Base-by-base conservation (phyloP, 257 asterid genomes). In the Solanum microdontum region DNA sequence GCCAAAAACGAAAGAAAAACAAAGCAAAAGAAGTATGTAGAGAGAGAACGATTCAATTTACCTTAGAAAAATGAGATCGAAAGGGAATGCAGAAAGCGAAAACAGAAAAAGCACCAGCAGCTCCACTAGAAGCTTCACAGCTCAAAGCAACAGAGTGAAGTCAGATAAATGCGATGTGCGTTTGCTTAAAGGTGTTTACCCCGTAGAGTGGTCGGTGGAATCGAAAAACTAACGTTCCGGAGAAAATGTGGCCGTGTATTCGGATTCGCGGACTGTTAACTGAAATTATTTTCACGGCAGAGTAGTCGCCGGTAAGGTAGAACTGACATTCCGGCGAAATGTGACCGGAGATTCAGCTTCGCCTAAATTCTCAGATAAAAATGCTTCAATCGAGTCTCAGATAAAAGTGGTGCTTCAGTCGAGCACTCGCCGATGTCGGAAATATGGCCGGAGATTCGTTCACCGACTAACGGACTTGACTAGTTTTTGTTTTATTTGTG, bases 401-500 rank as follows among this genome's bases (percentile, higher is more conserved):
- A 24, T 26, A 1, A 66, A 26, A 69, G 75, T 68, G 72, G 58
- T 14, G 60, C 32, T 64, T 64, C 32, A 64, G 32, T 12, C 33
- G 3, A 68, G 34, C 23, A 17, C 40, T 15, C 40, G 24, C 24
- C 36, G 23, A 32, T 13, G 32, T 69, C 79, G 24, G n/a, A 30
- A 69, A 28, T 28, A 19, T 28, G 40, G 43, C 79, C 79, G 79
- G 79, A 72, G 79, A 17, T 72, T 32, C 13, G n/a, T 72, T 91
- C 93, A 94, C 96, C 94, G 95, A 92, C 95, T 83, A 68, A 92
- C 93, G 94, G 94, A 93, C 94, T 91, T 90, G 89, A 92, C 91
- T 86, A 87, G 91, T 88, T 45, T 92, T 92, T 86, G 92, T 93
- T 91, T 91, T 55, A 17, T 89, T 91, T 93, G 89, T 91, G 94